These are phyloP conservation scores for Sextonia rubra DNA, from an alignment of 164 flowering plant genomes.

Conservation along the genomic window DNA sequence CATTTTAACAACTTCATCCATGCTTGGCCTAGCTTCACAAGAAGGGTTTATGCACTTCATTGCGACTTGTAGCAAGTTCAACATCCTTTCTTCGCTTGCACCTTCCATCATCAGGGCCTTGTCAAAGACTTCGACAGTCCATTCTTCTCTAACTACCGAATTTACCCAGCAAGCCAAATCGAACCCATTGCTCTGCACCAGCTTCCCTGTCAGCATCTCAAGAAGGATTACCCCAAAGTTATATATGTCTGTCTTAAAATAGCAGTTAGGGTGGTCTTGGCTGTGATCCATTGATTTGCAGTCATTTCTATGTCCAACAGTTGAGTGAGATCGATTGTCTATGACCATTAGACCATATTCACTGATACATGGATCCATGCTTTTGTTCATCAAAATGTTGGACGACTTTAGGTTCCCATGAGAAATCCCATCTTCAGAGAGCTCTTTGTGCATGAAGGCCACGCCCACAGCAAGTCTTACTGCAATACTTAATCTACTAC, in stretches of 20 bases:
- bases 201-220: conserved; percentile 66
- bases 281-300: conserved; percentile 8
- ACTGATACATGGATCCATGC: conserved; percentile 54
- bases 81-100: conserved; percentile 61
- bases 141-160: conserved; percentile 59
- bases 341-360: conserved; percentile 54
- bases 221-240: conserved; percentile 59
- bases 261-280: neutral
- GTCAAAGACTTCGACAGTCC: conserved; percentile 73
- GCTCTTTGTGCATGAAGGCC: conserved; percentile 51
- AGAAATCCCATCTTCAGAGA: conserved; percentile 36
- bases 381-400: conserved; percentile 49
- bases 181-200: conserved; percentile 42
- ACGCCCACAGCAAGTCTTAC: conserved; percentile 40
- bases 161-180: conserved; percentile 59
- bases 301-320: conserved; percentile 7
- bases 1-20: conserved; percentile 42
- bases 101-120: conserved; percentile 37
- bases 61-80: conserved; percentile 57
- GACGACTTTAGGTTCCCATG: conserved; percentile 74
- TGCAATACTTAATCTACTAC: conserved; percentile 48
- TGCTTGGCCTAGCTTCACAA: conserved; percentile 46
- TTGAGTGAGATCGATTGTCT: conserved; percentile 20
- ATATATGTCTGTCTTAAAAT: conserved; percentile 40
- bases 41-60: conserved; percentile 49